Evolutionary conservation across 257 asterid species (phyloP).

Genomic region (Ajuga chamaepitys): DNA sequence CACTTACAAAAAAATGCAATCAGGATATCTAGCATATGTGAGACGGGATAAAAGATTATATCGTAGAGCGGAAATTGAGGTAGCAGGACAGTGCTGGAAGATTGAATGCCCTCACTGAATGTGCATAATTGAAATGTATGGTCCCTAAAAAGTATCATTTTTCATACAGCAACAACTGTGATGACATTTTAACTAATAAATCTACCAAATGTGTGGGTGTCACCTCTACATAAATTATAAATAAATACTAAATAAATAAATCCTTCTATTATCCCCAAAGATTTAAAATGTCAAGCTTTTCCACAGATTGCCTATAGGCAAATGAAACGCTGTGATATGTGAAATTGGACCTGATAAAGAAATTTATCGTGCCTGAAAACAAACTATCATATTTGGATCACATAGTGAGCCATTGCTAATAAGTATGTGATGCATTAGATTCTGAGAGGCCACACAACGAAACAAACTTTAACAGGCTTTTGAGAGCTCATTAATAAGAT

Average conservation of each 20-base stretch:
- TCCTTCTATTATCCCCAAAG: conserved; percentile 1
- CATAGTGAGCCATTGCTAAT: neutral
- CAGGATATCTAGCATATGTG: neutral
- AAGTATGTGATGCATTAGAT: neutral
- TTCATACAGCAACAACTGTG: neutral
- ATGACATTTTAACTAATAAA: neutral
- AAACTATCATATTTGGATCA: neutral
- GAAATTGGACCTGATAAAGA: neutral
- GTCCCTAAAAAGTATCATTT: neutral
- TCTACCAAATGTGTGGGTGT: neutral
- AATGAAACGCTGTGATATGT: neutral
- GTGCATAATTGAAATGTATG: neutral
- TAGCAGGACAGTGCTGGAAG: neutral
- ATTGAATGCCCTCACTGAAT: neutral
- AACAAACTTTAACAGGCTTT: neutral
- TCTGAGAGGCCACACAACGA: neutral
- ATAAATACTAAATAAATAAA: too few relatives aligned
- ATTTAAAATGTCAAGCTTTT: neutral
- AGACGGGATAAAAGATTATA: neutral
- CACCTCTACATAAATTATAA: too few relatives aligned
- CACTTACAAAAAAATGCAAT: conserved; percentile 19
- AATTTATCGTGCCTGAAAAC: neutral
- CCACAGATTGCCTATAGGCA: neutral
- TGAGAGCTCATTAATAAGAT: neutral
- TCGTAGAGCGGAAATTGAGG: neutral